A percentile compares a stretch with the other conserved stretches of the same genome.
phyloP scores from a whole-genome alignment of 1,284 basidiomycete genomes.

The Tranzscheliella williamsii region DNA sequence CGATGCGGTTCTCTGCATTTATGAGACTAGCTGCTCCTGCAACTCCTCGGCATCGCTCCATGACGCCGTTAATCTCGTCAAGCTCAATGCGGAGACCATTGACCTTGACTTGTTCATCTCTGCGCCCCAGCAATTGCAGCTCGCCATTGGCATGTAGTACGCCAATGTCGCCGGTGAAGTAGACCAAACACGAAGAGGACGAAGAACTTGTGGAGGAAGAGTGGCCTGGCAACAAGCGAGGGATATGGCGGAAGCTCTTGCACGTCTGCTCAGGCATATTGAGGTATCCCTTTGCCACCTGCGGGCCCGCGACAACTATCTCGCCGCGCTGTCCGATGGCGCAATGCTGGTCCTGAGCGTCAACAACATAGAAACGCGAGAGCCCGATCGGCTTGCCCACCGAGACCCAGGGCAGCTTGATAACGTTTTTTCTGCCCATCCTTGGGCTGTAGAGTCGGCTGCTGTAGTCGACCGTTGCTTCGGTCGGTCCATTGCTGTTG shows the following conservation, averaged over 20 bases:
- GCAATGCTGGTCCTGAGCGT: background rate
- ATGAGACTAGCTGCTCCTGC: background rate
- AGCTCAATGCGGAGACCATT: constrained; percentile 1
- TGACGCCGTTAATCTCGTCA: background rate
- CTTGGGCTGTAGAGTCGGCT: constrained; percentile 1
- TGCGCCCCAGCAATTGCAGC: background rate
- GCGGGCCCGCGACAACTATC: background rate
- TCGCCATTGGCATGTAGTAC: background rate
- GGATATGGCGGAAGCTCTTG: background rate
- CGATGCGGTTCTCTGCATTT: background rate
- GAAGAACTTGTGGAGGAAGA: background rate
- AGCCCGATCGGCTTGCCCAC: constrained; percentile 2
- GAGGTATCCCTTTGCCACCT: background rate
- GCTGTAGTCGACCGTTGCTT: constrained; percentile 3
- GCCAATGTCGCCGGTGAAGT: background rate
- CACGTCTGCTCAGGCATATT: background rate
- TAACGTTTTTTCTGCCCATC: background rate
- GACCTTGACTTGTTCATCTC: background rate
- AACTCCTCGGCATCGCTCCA: background rate
- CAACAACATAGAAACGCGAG: constrained; percentile 1
- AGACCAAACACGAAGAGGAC: too few relatives aligned
- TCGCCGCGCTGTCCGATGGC: background rate
- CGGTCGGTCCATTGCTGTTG: constrained; percentile 6
- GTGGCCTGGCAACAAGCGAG: too few relatives aligned
- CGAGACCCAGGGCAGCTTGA: background rate